Conservation (phyloP, 495 filamentous ascomycete genomes). For the Tuber aestivum region DNA sequence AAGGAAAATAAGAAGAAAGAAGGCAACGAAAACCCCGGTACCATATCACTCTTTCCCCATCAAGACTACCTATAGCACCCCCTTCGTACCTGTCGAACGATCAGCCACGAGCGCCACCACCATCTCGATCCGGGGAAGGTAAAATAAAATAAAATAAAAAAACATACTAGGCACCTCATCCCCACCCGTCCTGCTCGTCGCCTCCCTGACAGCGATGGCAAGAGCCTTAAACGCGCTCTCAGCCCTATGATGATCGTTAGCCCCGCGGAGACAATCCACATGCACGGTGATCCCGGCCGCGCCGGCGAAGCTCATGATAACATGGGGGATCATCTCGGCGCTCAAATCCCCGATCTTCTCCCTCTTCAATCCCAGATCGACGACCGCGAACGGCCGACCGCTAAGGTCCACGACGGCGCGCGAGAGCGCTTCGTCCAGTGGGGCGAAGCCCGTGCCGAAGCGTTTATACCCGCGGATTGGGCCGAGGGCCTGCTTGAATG, state of each 20-base stretch:
- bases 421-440: conserved; percentile 90
- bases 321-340: conserved; percentile 96
- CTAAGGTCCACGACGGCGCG: conserved; percentile 92
- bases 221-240: conserved; percentile 97
- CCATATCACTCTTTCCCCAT: neutral
- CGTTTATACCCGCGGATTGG: conserved; percentile 72
- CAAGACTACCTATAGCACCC: conserved; percentile 22
- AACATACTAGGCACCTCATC: conserved; percentile 77
- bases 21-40: neutral
- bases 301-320: conserved; percentile 86
- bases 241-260: conserved; percentile 93
- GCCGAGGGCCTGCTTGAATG: conserved; percentile 72
- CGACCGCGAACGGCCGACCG: conserved; percentile 76
- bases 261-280: conserved; percentile 77
- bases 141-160: neutral
- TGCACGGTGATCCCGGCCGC: conserved; percentile 86
- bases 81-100: conserved; percentile 29
- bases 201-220: conserved; percentile 72
- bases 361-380: conserved; percentile 70
- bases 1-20: neutral
- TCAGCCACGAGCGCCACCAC: neutral
- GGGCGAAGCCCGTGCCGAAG: conserved; percentile 84
- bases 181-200: conserved; percentile 65
- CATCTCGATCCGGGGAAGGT: neutral
- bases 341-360: conserved; percentile 91